Percentiles rank a stretch among this genome's conserved stretches.
Conservation (phyloP, 2,329 filamentous ascomycete genomes). For the Penicillium oxalicum region DNA sequence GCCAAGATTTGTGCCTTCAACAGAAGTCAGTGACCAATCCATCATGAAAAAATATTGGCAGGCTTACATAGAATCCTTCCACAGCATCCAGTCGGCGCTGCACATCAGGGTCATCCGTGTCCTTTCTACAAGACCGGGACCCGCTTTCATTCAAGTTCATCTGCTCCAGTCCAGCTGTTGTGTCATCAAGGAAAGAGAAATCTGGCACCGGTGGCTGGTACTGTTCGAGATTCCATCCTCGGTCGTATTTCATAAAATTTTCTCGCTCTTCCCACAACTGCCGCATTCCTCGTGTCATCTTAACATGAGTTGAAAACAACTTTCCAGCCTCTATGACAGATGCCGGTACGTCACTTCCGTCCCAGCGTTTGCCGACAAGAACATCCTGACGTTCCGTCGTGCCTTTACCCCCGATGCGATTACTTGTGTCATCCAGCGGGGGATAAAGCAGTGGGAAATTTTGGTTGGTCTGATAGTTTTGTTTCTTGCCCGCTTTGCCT, state of each 20-base stretch:
- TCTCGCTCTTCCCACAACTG: constrained; percentile 95
- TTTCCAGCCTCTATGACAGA: constrained; percentile 94
- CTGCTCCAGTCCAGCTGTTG: constrained; percentile 39
- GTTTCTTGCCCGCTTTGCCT: constrained; percentile 93
- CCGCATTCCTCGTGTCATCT: constrained; percentile 83
- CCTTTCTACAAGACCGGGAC: constrained; percentile 11
- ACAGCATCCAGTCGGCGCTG: constrained; percentile 62
- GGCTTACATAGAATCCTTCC: constrained; percentile 77
- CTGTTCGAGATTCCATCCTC: constrained; percentile 68
- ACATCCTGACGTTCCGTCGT: constrained; percentile 71
- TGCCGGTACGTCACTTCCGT: constrained; percentile 84
- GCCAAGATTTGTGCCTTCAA: constrained; percentile 66
- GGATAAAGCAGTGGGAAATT: constrained; percentile 98
- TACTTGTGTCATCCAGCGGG: constrained; percentile 80
- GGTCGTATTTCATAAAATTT: constrained; percentile 81
- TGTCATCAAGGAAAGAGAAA: constrained; percentile 30
- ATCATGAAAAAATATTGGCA: not conserved
- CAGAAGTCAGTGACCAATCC: not conserved
- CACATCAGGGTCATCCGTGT: constrained; percentile 36
- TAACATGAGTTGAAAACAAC: constrained; percentile 80
- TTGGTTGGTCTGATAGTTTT: constrained; percentile 98
- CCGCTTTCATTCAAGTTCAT: constrained; percentile 17
- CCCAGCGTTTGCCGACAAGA: constrained; percentile 78
- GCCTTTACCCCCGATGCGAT: constrained; percentile 84
- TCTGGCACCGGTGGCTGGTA: constrained; percentile 15